Conservation (phyloP, 2,329 filamentous ascomycete genomes). For the Huntiella bhutanensis region DNA sequence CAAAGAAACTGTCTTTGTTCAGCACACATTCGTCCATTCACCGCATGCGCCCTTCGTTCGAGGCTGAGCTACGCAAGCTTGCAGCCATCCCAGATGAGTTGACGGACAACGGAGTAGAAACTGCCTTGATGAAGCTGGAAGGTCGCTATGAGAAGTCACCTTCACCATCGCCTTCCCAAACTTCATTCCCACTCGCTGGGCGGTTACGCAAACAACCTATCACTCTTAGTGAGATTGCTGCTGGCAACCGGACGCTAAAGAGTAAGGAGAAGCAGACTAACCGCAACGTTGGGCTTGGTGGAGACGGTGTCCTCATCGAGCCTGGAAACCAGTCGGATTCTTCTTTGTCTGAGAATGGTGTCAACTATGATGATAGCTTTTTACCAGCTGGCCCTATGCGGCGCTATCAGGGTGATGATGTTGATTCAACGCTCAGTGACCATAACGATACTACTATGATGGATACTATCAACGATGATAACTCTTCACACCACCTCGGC, state of each 20-base stretch:
- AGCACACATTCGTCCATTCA: constrained; percentile 45
- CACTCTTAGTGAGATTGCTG: constrained; percentile 8
- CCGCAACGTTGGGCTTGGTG: constrained; percentile 21
- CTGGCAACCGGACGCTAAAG: constrained; percentile 21
- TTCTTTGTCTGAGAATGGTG: background rate
- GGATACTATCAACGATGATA: constrained; percentile 16
- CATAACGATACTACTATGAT: constrained; percentile 52
- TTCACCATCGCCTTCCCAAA: background rate
- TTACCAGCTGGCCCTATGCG: constrained; percentile 17
- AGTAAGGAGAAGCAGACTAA: constrained; percentile 28
- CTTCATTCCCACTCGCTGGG: background rate
- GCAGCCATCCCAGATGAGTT: constrained; percentile 71
- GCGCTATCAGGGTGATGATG: background rate
- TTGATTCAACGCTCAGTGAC: constrained; percentile 30
- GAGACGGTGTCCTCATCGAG: constrained; percentile 21
- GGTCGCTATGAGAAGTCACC: constrained; percentile 49
- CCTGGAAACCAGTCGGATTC: constrained; percentile 11
- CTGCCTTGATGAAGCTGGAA: constrained; percentile 80
- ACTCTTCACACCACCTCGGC: background rate
- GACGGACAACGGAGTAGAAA: constrained; percentile 67
- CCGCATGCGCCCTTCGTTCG: constrained; percentile 56
- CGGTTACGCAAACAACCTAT: constrained; percentile 8
- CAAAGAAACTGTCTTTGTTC: constrained; percentile 31
- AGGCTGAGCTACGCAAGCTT: constrained; percentile 70
- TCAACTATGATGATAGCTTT: constrained; percentile 8